Evolutionary conservation across 2,329 filamentous ascomycete genomes (phyloP), one percentile per base, ranked within the genome.

Genomic region (Talaromyces pinophilus): DNA sequence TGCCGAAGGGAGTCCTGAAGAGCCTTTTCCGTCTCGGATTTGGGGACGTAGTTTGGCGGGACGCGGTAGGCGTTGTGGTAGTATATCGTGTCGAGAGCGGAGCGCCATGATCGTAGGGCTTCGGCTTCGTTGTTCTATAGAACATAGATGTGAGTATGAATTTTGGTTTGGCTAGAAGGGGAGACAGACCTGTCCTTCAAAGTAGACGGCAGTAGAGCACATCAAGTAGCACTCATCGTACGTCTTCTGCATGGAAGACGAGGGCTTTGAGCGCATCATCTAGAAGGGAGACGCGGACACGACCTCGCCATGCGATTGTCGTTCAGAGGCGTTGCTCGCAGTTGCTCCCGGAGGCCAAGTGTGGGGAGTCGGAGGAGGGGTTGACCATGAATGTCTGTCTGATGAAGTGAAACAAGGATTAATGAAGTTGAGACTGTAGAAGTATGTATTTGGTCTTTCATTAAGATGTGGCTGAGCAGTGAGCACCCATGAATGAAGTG

Each of bases 161-260:
- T 28, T 17, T 17, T 22, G 4, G 25, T 25, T 22, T 7, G 22
- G 2, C 11, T 11, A 30, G n/a, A 3, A 10, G n/a, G 3, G n/a
- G 15, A 13, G 11, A 75, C 77, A 35, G 81, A 96, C 93, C 87
- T 96, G 90, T 77, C 90, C 88, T 82, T 99, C 95, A 78, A 97
- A 97, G 81, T 97, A 97, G 63, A 97, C 92, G 46, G 94, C 94
- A 1, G 93, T 98, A 15, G 93, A 97, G 80, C 93, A 97, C 76
- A 90, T 93, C 72, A 97, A 82, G 81, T 97, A 97, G 79, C 91
- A 93, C 79, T 98, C 93, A 82, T 98, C 94, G 81, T 98, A 98
- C 65, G 93, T 96, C 86, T 97, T 97, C 82, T 98, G 94, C 78
- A 97, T 88, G 69, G 88, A 88, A 79, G 90, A 88, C 75, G 88